phyloP scores from a whole-genome alignment of 2,329 filamentous ascomycete genomes.

The Chaetomium sp. region DNA sequence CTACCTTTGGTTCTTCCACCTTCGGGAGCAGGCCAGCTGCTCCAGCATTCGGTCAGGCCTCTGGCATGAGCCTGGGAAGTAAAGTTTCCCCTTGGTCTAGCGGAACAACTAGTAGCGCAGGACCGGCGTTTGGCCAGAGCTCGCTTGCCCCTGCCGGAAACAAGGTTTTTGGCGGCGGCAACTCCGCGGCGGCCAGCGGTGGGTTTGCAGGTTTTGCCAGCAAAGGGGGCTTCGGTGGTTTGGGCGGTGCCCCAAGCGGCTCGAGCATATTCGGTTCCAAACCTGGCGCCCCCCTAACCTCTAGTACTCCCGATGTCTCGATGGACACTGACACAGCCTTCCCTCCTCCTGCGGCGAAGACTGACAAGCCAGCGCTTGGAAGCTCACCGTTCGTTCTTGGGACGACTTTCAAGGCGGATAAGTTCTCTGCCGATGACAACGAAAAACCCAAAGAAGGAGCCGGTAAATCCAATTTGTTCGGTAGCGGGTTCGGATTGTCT shows the following conservation, averaged over 20 bases:
- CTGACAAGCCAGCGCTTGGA: conserved; percentile 36
- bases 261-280: conserved; percentile 38
- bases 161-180: conserved; percentile 33
- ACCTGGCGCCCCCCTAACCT: conserved; percentile 26
- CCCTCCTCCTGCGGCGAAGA: conserved; percentile 34
- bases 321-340: conserved; percentile 36
- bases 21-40: conserved; percentile 29
- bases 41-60: conserved; percentile 47
- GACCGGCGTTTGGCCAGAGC: conserved; percentile 50
- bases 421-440: conserved; percentile 52
- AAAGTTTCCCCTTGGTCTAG: conserved; percentile 50
- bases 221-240: conserved; percentile 49
- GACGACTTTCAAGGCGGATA: conserved; percentile 61
- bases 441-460: conserved; percentile 40
- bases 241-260: conserved; percentile 32
- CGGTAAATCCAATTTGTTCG: conserved; percentile 49
- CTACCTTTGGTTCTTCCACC: conserved; percentile 46
- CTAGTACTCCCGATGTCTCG: conserved; percentile 27
- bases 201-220: conserved; percentile 51
- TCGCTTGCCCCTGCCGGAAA: conserved; percentile 38
- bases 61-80: conserved; percentile 33
- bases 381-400: conserved; percentile 59
- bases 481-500: conserved; percentile 53
- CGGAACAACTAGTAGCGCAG: conserved; percentile 29
- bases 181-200: conserved; percentile 30